These are phyloP conservation scores for Adansonia digitata DNA, from an alignment of 345 rosid genomes.

Conservation along the genomic window DNA sequence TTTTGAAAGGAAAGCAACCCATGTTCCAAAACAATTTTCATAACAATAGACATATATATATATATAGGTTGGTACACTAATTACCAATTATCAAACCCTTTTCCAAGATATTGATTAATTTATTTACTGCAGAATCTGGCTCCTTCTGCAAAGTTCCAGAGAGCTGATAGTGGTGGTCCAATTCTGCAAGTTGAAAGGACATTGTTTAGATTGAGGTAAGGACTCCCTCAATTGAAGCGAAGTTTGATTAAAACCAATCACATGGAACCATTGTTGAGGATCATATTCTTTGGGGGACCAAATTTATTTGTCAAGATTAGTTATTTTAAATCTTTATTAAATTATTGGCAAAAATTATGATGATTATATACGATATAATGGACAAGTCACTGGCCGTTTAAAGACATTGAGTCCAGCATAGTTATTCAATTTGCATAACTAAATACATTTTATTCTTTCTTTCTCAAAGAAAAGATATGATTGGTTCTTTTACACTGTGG, in stretches of 20 bases:
- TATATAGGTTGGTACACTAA: neutral
- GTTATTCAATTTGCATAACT: neutral
- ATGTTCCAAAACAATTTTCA: neutral
- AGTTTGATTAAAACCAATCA: neutral
- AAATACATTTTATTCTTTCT: too few relatives aligned
- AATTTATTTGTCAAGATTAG: neutral
- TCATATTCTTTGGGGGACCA: too few relatives aligned
- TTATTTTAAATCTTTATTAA: neutral
- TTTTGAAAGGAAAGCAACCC: neutral
- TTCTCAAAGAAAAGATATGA: too few relatives aligned
- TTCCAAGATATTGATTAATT: neutral
- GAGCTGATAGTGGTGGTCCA: conserved; percentile 16
- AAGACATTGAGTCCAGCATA: neutral
- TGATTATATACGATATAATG: neutral
- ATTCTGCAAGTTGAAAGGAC: neutral
- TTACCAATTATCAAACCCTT: neutral
- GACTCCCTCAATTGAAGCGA: neutral
- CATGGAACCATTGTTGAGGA: too few relatives aligned
- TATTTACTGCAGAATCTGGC: neutral
- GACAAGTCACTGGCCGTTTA: neutral
- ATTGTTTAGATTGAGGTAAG: neutral
- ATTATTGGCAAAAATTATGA: neutral
- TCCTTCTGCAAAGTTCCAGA: conserved; percentile 2
- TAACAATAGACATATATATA: neutral
- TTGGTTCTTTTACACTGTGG: too few relatives aligned